Conservation (phyloP, 768 basidiomycete genomes). For the Macrolepiota fuliginosa region DNA sequence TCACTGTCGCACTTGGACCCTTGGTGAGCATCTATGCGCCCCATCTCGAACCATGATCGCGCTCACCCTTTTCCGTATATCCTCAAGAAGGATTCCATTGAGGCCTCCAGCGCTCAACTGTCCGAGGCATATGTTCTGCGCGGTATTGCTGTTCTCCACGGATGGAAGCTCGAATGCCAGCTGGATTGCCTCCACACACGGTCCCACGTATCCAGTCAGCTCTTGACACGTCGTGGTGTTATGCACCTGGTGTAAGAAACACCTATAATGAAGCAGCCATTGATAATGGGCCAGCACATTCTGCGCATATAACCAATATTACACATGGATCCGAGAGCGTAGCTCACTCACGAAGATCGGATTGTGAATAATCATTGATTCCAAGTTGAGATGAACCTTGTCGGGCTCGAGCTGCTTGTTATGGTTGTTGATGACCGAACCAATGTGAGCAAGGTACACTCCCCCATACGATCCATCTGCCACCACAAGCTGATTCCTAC, state of each 20-base stretch:
- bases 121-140: conserved; percentile 9
- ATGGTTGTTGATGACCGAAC: conserved; percentile 30
- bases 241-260: conserved; percentile 25
- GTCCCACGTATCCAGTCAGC: conserved; percentile 20
- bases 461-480: conserved; percentile 34
- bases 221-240: conserved; percentile 27
- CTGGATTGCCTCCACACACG: conserved; percentile 24
- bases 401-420: conserved; percentile 25
- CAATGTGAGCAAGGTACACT: conserved; percentile 32
- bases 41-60: neutral
- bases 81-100: conserved; percentile 18
- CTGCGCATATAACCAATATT: conserved; percentile 13
- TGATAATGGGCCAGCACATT: conserved; percentile 24
- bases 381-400: conserved; percentile 27
- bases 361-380: conserved; percentile 31
- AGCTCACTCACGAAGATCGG: conserved; percentile 18
- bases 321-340: neutral
- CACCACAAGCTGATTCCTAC: conserved; percentile 23
- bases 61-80: conserved; percentile 18
- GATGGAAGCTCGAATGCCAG: conserved; percentile 15
- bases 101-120: conserved; percentile 10
- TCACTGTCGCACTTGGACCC: conserved; percentile 8
- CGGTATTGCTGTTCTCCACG: conserved; percentile 11
- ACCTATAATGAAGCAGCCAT: conserved; percentile 29
- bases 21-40: neutral